A percentile compares a stretch with the other conserved stretches of the same genome.
phyloP scores from a whole-genome alignment of 2,329 filamentous ascomycete species.

The Bisporella sp. region DNA sequence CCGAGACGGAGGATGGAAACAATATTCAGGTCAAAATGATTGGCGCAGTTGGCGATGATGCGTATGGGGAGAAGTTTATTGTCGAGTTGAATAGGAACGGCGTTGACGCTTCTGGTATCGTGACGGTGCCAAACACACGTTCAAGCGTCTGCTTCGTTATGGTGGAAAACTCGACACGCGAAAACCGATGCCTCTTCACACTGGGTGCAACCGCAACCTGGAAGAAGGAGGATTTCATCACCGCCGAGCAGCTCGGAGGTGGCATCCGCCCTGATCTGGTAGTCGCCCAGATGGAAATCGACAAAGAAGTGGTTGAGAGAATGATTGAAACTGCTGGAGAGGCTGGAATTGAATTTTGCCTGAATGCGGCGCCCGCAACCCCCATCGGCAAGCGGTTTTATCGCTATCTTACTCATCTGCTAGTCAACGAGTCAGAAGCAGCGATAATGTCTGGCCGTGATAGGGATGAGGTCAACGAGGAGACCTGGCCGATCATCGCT shows the following conservation, averaged over 20 bases:
- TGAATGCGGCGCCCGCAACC: not conserved
- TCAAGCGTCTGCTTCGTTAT: not conserved
- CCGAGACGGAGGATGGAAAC: not conserved
- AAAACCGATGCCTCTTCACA: not conserved
- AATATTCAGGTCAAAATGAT: not conserved
- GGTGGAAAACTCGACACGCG: not conserved
- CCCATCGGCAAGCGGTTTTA: not conserved
- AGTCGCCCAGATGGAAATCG: not conserved
- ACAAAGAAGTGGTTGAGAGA: not conserved
- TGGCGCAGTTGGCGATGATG: slow-evolving; percentile 14
- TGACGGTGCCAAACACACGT: not conserved
- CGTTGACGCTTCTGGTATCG: not conserved
- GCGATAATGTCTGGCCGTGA: not conserved
- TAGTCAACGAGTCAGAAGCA: slow-evolving; percentile 1
- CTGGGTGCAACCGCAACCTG: not conserved
- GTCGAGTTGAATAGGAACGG: not conserved
- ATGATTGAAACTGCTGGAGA: not conserved
- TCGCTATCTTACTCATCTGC: not conserved
- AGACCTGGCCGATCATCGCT: not conserved
- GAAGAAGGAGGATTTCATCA: not conserved
- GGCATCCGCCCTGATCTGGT: not conserved
- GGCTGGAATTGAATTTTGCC: not conserved
- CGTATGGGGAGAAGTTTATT: not conserved
- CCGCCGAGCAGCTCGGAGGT: not conserved
- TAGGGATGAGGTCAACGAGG: not conserved